Percentiles rank a stretch among this genome's conserved stretches.
These are phyloP conservation scores for Coemansia sp. DNA, from an alignment of 192 early-diverging fungal species.

Conservation along the genomic window DNA sequence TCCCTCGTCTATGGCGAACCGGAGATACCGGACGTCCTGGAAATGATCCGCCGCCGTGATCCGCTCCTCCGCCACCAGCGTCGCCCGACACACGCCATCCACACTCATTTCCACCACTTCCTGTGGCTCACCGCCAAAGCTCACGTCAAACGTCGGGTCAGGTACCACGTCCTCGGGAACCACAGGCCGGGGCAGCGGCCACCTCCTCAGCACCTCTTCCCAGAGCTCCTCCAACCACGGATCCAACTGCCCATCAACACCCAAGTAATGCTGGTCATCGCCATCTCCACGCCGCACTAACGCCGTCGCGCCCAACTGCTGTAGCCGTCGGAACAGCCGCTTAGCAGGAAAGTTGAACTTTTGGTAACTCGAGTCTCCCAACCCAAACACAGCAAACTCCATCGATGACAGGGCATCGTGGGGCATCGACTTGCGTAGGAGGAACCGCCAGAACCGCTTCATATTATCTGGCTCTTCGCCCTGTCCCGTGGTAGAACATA, in stretches of 20 bases:
- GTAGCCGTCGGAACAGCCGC: constrained; percentile 83
- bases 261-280: constrained; percentile 96
- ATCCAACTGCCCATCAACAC: constrained; percentile 85
- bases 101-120: constrained; percentile 49
- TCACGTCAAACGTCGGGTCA: constrained; percentile 22
- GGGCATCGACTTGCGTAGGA: constrained; percentile 82
- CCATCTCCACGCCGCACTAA: constrained; percentile 79
- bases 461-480: constrained; percentile 92
- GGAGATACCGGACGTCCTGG: constrained; percentile 91
- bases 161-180: constrained; percentile 24
- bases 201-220: constrained; percentile 61
- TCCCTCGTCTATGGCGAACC: constrained; percentile 53
- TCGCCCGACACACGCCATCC: constrained; percentile 42
- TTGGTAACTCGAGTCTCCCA: constrained; percentile 93
- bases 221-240: constrained; percentile 87
- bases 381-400: constrained; percentile 87
- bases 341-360: constrained; percentile 96
- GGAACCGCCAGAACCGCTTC: constrained; percentile 90
- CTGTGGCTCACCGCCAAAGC: not conserved
- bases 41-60: constrained; percentile 81
- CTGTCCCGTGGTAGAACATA: constrained; percentile 93
- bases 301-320: constrained; percentile 80
- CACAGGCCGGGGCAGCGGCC: constrained; percentile 60
- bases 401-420: constrained; percentile 65
- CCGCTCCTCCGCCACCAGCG: constrained; percentile 62